Evolutionary conservation across 2,329 filamentous ascomycete genomes (phyloP), one percentile per base, ranked within the genome.

Genomic region (Aspergillus oerlinghausenensis): DNA sequence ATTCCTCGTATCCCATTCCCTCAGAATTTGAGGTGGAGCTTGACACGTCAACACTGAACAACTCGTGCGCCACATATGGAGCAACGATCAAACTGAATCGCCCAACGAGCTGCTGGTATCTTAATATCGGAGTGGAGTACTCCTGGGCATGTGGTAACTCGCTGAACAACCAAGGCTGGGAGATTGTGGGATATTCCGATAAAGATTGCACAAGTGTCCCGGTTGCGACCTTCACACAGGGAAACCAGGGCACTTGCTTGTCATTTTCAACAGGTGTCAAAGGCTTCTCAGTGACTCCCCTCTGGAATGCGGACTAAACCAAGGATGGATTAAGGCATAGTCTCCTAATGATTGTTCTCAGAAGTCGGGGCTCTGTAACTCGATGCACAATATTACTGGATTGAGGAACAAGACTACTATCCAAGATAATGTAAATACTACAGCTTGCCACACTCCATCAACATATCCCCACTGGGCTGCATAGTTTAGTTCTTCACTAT

Each of bases 161-260:
- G 19, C 21, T 29, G 6, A 32, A 38, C 19, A 61, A 60, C 35
- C 42, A 53, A 23, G 59, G 57, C 3, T 63, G 51, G 55, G 19
- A 52, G 14, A 51, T 61, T 26, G 38, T 35, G 4, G 43, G 26
- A 17, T 61, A 54, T 43, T 21, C 40, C 8, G 54, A 55, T 29
- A 3, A 17, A 3, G 50, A 47, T 8, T 55, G 54, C 19, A 55
- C 28, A 23, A 40, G 21, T 19, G 42, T 32, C 4, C 11, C 26
- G 0, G 54, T 49, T 11, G 25, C n/a, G 4, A 45, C 40, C 6
- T 52, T 55, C 9, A 49, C 32, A 4, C 7, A n/a, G 3, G 42
- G 25, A 0, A 49, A 55, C 8, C 49, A 48, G 4, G 42, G 40
- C 9, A 38, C 25, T 10, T 55, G 54, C 28, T 32, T 49, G 4